phyloP scores from a whole-genome alignment of 192 early-diverging fungal genomes.

The Coemansia brasiliensis region DNA sequence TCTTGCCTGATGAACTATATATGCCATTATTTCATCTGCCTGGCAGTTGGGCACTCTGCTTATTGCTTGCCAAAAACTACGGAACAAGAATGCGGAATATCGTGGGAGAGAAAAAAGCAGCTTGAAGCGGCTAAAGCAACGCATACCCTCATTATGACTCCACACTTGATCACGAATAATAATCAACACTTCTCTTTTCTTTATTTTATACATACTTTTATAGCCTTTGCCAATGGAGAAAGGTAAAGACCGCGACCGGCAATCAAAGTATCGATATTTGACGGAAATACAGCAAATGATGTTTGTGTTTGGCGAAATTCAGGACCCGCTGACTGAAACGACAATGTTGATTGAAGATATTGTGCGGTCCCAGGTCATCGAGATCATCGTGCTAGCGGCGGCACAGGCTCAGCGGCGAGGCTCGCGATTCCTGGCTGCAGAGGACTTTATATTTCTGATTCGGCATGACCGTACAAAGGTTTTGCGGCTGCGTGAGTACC shows the following conservation, averaged over 20 bases:
- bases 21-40: too few species aligned
- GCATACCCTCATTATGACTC: too few species aligned
- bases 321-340: constrained; percentile 85
- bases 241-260: constrained; percentile 25
- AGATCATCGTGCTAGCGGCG: constrained; percentile 90
- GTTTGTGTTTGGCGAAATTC: constrained; percentile 97
- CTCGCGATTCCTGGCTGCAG: constrained; percentile 76
- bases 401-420: constrained; percentile 78
- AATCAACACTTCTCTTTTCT: not conserved
- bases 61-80: too few species aligned
- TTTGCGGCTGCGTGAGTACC: constrained; percentile 83
- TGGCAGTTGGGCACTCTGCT: too few species aligned
- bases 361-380: constrained; percentile 89
- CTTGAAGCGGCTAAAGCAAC: too few species aligned
- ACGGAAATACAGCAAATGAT: constrained; percentile 97
- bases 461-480: constrained; percentile 94
- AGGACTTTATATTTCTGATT: constrained; percentile 96
- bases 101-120: too few species aligned
- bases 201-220: not conserved
- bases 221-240: constrained; percentile 19
- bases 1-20: too few species aligned
- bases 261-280: constrained; percentile 58
- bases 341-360: constrained; percentile 94
- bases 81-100: too few species aligned
- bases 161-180: too few species aligned